phyloP scores from a whole-genome alignment of 176 grass and related monocot genomes.

The Saccharum spontaneum region DNA sequence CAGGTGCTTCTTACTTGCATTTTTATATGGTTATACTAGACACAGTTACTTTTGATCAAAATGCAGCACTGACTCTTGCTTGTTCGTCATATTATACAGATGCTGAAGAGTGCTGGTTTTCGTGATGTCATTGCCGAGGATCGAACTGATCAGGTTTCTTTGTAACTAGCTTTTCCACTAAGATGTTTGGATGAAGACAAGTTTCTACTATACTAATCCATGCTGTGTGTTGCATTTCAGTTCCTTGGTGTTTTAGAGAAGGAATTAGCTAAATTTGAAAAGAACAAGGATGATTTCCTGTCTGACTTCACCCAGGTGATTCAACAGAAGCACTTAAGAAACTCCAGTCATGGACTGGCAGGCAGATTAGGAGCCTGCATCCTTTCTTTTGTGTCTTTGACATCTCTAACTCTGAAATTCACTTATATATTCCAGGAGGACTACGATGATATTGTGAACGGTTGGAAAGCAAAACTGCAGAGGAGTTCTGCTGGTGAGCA shows the following conservation, averaged over 20 bases:
- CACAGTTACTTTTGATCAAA: not conserved
- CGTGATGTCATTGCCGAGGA: conserved; percentile 78
- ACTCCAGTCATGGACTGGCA: not conserved
- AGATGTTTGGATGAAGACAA: not conserved
- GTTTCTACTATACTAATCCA: not conserved
- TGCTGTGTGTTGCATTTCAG: conserved; percentile 36
- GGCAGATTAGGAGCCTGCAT: not conserved
- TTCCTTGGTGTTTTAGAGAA: conserved; percentile 70
- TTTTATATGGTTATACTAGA: not conserved
- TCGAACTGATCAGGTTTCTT: conserved; percentile 77
- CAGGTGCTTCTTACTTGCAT: conserved; percentile 51
- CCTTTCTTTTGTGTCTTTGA: not conserved
- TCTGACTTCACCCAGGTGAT: conserved; percentile 82
- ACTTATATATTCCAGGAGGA: conserved; percentile 62
- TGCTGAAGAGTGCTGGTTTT: conserved; percentile 83
- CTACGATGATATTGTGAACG: conserved; percentile 83
- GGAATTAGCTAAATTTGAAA: conserved; percentile 74
- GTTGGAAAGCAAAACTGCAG: conserved; percentile 91
- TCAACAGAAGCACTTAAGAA: not conserved
- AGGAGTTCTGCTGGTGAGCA: conserved; percentile 86
- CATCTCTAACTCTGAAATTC: conserved; percentile 9
- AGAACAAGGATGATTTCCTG: conserved; percentile 74
- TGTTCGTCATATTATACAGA: conserved; percentile 44
- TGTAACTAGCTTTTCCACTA: not conserved
- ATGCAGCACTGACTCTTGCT: conserved; percentile 3